Base-by-base conservation (phyloP, 768 basidiomycete species). In the Punctularia strigosozonata region DNA sequence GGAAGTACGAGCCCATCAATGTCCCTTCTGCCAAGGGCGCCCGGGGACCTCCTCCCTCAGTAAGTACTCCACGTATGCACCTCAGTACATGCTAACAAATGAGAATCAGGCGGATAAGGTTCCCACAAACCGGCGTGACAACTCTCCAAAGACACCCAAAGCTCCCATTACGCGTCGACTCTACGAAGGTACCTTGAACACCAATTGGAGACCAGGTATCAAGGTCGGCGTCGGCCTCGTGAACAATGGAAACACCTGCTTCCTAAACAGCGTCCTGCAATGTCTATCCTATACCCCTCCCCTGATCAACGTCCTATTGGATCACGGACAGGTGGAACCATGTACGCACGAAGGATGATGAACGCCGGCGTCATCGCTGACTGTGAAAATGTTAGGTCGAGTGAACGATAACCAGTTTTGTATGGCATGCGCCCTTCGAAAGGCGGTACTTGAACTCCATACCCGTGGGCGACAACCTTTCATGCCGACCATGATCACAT, bases 161-260 rank as follows among this genome's bases (percentile, higher is more conserved):
- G 34, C 26, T 44, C 39, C 25, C 50, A 30, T n/a, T n/a, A n/a
- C n/a, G n/a, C n/a, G n/a, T n/a, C n/a, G n/a, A 28, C 26, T 82
- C 15, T 69, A 73, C 49, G 57, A 63, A 17, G 64, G 68, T 35
- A 58, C 68, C 25, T 68, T 87, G 36, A 79, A 83, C 46, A 59
- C 67, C 32, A 53, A 75, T 30, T 87, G 81, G 80, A 80, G 81
- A 1, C 38, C 55, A 18, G 57, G 54, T 12, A 66, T 53, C 36
- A 61, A 51, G 38, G 55, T 71, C 37, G 82, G 73, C 28, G 58
- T 53, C 36, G 91, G 91, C 1, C 62, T 97, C 33, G 67, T 73
- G 52, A 97, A 97, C 59, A 80, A 64, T 20, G 89, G 88, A 33
- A 98, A 97, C 53, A 94, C 89, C 2, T 99, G 95, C 60, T 99